Evolutionary conservation across 1,284 basidiomycete genomes (phyloP), one percentile per base, ranked within the genome.

Genomic region (Hypsizygus ulmarius): DNA sequence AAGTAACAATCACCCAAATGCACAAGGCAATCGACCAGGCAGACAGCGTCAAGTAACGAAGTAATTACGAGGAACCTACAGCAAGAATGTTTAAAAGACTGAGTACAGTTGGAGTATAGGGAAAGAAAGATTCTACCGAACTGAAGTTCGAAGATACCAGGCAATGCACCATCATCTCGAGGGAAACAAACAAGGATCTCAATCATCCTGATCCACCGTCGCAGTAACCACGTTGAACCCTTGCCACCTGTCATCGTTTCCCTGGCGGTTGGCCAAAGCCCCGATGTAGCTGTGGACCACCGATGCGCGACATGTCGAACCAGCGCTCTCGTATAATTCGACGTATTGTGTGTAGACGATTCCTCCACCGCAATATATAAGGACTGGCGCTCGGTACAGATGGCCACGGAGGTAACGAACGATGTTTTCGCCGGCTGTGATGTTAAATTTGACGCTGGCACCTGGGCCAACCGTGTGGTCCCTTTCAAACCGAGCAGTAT

Each of bases 321-420:
- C 63, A 14, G 57, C 54, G 1, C 44, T 47, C 2, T 50, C 39
- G 39, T 59, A 60, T 15, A 28, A 28, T 10, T 40, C 33, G 10
- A 63, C 63, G 36, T 59, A 64, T 12, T 39, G 18, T 5, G 62
- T 64, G 10, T 44, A 37, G 8, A 39, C 5, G 27, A 62, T 56
- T 12, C 53, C 53, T 0, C 38, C 19, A 12, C 53, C 54, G 10
- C 58, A 55, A 32, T 50, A 62, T 8, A 64, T 59, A 10, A 64
- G 47, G 12, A 64, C 51, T 0, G 62, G 62, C n/a, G 59, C 53
- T 10, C 47, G 41, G 50, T 55, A 55, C 1, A 47, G 28, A 21
- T 53, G 54, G 8, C 57, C 61, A 14, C 63, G 54, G 5, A 64
- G 40, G 46, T 56, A 63, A 18, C 59, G 53, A 3, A 63, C 47